Evolutionary conservation across 352 stramenopile genomes (phyloP).

Genomic region (Phytophthora tubulina): DNA sequence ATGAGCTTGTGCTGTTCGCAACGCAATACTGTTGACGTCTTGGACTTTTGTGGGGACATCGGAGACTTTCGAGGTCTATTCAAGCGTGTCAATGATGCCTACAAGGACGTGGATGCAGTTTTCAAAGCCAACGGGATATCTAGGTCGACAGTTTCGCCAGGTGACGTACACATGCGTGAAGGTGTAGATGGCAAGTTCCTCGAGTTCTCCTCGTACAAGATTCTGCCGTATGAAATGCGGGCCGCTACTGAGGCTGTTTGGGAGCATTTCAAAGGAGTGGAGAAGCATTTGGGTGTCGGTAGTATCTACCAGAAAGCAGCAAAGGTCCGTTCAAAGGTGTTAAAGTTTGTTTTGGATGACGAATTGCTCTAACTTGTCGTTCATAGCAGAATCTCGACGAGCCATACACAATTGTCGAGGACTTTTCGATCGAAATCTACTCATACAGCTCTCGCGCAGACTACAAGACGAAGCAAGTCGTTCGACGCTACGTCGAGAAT

Average conservation of each 20-base stretch:
- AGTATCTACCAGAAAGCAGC: conserved; percentile 43
- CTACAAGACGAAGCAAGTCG: conserved; percentile 65
- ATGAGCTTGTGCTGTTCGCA: conserved; percentile 29
- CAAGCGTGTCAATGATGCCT: conserved; percentile 26
- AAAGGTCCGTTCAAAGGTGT: conserved; percentile 14
- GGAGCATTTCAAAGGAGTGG: conserved; percentile 41
- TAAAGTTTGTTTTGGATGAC: neutral
- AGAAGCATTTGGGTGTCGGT: conserved; percentile 42
- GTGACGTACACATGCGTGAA: conserved; percentile 37
- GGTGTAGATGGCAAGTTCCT: conserved; percentile 28
- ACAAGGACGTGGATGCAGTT: conserved; percentile 30
- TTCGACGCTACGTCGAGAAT: conserved; percentile 61
- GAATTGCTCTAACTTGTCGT: neutral
- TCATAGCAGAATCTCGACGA: conserved; percentile 42
- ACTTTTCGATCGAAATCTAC: conserved; percentile 63
- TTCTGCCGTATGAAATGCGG: conserved; percentile 28
- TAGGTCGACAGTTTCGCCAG: conserved; percentile 24
- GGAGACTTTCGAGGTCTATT: conserved; percentile 32
- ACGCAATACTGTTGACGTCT: conserved; percentile 18
- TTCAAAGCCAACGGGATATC: conserved; percentile 31
- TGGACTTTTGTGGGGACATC: conserved; percentile 33
- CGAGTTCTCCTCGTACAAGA: conserved; percentile 36
- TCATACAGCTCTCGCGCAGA: conserved; percentile 57
- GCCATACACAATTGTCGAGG: conserved; percentile 67
- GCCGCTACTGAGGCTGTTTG: conserved; percentile 25